Conservation (phyloP, 805 yeast species). For the Starmerella apis region DNA sequence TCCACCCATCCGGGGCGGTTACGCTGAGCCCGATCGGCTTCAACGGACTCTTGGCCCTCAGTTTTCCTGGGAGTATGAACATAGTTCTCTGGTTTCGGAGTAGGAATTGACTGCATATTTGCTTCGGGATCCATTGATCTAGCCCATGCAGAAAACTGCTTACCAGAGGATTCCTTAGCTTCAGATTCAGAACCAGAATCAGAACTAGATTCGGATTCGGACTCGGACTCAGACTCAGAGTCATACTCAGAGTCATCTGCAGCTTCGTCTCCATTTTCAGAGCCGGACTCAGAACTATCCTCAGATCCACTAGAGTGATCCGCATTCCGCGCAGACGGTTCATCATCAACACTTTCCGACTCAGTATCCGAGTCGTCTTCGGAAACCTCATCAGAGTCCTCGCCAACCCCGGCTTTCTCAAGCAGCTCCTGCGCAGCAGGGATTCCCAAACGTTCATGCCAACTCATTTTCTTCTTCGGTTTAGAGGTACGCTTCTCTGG, state of each 20-base stretch:
- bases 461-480: conserved; percentile 17
- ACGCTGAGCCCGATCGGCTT: conserved; percentile 50
- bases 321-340: no score
- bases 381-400: conserved; percentile 29
- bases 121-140: conserved; percentile 50
- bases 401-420: conserved; percentile 1
- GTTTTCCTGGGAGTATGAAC: conserved; percentile 55
- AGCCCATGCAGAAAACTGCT: conserved; percentile 82
- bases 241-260: neutral
- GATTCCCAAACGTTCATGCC: conserved; percentile 25
- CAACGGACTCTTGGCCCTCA: conserved; percentile 70
- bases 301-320: conserved; percentile 26
- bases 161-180: conserved; percentile 36
- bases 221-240: conserved; percentile 16
- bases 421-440: conserved; percentile 19
- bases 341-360: neutral
- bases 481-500: conserved; percentile 30
- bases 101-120: conserved; percentile 46
- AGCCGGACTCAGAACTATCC: conserved; percentile 26
- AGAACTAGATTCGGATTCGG: neutral
- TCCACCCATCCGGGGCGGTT: conserved; percentile 16
- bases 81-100: conserved; percentile 40
- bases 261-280: conserved; percentile 16
- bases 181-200: neutral
- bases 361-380: conserved; percentile 28